These are phyloP conservation scores for Boechera retrofracta DNA, from an alignment of 345 rosid genomes.

Conservation along the genomic window DNA sequence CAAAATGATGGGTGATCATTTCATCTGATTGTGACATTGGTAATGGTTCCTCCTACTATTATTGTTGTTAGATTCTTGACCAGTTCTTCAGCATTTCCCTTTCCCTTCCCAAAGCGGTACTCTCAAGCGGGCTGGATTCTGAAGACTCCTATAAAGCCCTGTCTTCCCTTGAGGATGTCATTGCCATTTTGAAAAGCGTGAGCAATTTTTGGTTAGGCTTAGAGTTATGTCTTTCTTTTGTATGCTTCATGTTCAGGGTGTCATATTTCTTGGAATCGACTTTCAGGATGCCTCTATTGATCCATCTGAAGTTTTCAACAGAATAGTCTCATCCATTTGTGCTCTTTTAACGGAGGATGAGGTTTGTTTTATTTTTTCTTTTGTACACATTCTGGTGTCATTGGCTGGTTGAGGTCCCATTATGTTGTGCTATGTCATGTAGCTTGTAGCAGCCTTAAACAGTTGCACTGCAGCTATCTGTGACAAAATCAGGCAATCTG, in stretches of 20 bases:
- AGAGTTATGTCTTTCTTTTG: constrained; percentile 26
- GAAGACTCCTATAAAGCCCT: constrained; percentile 80
- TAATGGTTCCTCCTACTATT: constrained; percentile 34
- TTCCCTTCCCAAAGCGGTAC: constrained; percentile 80
- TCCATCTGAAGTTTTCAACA: constrained; percentile 95
- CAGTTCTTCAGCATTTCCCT: constrained; percentile 91
- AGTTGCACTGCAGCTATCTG: constrained; percentile 82
- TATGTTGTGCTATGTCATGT: constrained; percentile 51
- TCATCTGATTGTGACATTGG: constrained; percentile 14
- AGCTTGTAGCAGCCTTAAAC: constrained; percentile 84
- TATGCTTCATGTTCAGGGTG: constrained; percentile 29
- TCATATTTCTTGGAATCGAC: constrained; percentile 17
- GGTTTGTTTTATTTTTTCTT: constrained; percentile 55
- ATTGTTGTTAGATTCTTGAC: constrained; percentile 72
- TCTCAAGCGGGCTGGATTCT: constrained; percentile 60
- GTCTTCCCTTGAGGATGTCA: constrained; percentile 95
- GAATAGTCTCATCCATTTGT: constrained; percentile 86
- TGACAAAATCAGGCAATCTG: constrained; percentile 84
- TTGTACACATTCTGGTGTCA: constrained; percentile 27
- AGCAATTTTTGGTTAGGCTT: constrained; percentile 29
- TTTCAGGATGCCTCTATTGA: constrained; percentile 97
- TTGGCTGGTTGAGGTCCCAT: constrained; percentile 18
- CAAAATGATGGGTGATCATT: constrained; percentile 15
- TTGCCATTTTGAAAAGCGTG: constrained; percentile 92
- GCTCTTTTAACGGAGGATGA: constrained; percentile 72